Evolutionary conservation across 495 filamentous ascomycete genomes (phyloP), one percentile per base, ranked within the genome.

Genomic region (Chaetomidium leptoderma): DNA sequence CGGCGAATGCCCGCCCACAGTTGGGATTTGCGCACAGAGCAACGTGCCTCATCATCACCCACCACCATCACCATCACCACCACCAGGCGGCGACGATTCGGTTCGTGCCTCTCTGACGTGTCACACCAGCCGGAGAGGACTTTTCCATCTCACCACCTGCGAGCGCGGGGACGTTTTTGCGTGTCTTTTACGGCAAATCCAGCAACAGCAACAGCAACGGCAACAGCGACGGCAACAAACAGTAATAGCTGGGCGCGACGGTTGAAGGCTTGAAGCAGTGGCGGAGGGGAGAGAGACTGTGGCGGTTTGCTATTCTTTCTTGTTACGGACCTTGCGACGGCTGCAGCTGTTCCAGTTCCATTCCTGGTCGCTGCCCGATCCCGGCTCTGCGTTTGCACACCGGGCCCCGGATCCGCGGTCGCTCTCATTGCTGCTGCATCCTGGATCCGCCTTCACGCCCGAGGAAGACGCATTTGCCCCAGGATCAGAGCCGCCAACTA

Each of bases 51-150:
- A 37, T 43, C 19, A 7, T 51, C 47, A 51, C 47, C 26, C 47
- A 49, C n/a, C n/a, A 44, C n/a, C n/a, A n/a, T n/a, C n/a, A n/a
- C n/a, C n/a, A n/a, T n/a, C n/a, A n/a, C n/a, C n/a, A n/a, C 51
- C 36, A 39, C 3, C 32, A 5, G 33, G 23, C 59, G 13, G 33
- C 53, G 44, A 48, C 60, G 40, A 51, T 57, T 63, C 35, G 35
- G 39, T 46, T 23, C 33, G 47, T 46, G 60, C 54, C 57, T 66
- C 65, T 70, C 66, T 68, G 66, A 70, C 65, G 68, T 70, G 68
- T 70, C 68, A 63, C 59, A 64, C 53, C 37, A 52, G 43, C 23
- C 48, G 39, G 53, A 48, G 44, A 37, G 14, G 26, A 37, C 9
- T 32, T 45, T 8, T 13, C 55, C 35, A 59, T 36, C 33, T 46